These are phyloP conservation scores for Colletotrichum theobromicola DNA, from an alignment of 2,329 filamentous ascomycete species.

Conservation along the genomic window DNA sequence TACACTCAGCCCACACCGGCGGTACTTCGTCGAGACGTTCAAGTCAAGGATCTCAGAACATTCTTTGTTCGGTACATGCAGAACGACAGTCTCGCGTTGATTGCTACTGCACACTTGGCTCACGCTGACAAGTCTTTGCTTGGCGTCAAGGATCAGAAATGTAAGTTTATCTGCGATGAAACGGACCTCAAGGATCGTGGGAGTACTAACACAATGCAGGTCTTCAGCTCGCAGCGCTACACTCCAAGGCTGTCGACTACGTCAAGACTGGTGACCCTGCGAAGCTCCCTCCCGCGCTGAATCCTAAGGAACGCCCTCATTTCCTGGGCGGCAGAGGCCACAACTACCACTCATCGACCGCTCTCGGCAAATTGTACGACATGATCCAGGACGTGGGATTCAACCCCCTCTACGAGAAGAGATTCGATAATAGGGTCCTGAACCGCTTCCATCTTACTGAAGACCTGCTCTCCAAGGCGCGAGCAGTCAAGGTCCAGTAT, in stretches of 20 bases:
- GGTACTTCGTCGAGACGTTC: conserved; percentile 66
- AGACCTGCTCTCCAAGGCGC: conserved; percentile 62
- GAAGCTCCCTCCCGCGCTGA: conserved; percentile 64
- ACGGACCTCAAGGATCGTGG: background rate
- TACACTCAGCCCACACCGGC: conserved; percentile 66
- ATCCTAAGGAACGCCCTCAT: conserved; percentile 76
- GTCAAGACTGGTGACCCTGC: conserved; percentile 87
- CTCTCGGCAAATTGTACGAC: conserved; percentile 86
- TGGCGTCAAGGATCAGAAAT: conserved; percentile 73
- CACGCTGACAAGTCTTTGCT: conserved; percentile 67
- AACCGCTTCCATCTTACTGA: conserved; percentile 59
- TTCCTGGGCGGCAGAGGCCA: conserved; percentile 77
- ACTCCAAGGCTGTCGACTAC: conserved; percentile 94
- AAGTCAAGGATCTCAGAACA: conserved; percentile 73
- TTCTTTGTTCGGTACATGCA: conserved; percentile 96
- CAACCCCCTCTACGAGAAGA: conserved; percentile 70
- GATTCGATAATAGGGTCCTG: conserved; percentile 80
- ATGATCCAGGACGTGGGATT: conserved; percentile 73
- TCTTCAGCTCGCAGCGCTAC: conserved; percentile 75
- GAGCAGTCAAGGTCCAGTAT: conserved; percentile 75
- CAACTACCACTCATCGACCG: conserved; percentile 69
- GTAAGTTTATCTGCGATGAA: conserved; percentile 47
- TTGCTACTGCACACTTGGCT: conserved; percentile 83
- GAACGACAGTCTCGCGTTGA: conserved; percentile 79
- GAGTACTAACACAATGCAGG: conserved; percentile 39